These are phyloP conservation scores for Cnidoscolus chayamansa DNA, from an alignment of 441 rosid species.

Conservation along the genomic window DNA sequence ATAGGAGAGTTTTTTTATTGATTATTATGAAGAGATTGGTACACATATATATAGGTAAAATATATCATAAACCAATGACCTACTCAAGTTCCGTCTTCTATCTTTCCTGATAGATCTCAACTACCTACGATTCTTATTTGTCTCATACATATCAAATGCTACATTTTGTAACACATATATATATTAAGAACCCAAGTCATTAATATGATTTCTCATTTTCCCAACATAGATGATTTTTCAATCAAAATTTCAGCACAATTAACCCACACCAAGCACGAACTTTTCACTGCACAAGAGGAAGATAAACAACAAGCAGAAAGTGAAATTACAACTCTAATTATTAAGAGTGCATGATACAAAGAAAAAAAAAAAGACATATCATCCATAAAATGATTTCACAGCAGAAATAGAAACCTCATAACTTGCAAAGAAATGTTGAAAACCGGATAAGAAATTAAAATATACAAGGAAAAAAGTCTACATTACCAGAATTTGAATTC, in stretches of 20 bases:
- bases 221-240: too few relatives aligned
- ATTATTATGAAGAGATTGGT: too few relatives aligned
- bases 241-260: too few relatives aligned
- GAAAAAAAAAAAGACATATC: background rate
- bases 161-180: too few relatives aligned
- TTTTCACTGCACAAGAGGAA: background rate
- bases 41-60: too few relatives aligned
- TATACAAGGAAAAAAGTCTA: background rate
- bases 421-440: background rate
- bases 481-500: conserved; percentile 92
- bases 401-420: background rate
- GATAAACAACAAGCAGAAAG: background rate
- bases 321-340: background rate
- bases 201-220: background rate
- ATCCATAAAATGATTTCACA: background rate
- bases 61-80: too few relatives aligned
- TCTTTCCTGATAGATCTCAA: too few relatives aligned
- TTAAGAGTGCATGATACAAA: background rate
- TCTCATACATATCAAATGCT: too few relatives aligned
- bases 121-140: too few relatives aligned
- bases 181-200: background rate
- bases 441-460: background rate
- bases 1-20: too few relatives aligned
- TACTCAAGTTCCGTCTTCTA: too few relatives aligned
- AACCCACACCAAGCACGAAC: background rate